Conservation (phyloP, 331 rosid genomes). For the Cydonia oblonga region DNA sequence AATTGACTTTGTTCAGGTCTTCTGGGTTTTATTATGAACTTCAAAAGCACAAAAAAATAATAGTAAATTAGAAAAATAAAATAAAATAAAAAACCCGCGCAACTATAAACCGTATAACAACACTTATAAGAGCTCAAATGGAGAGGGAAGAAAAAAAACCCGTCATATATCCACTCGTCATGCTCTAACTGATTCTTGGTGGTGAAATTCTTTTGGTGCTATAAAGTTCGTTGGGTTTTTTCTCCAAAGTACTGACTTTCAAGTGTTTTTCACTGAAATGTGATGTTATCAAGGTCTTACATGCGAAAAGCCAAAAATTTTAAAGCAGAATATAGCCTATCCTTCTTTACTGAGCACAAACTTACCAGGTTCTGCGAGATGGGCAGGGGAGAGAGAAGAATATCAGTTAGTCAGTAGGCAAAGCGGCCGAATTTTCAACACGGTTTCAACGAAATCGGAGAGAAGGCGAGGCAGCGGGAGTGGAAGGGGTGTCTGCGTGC, state of each 20-base stretch:
- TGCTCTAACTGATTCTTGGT: not conserved
- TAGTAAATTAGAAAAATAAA: no score
- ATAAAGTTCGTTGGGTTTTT: not conserved
- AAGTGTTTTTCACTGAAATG: not conserved
- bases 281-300: not conserved
- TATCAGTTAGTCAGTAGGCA: constrained; percentile 55
- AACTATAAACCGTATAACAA: not conserved
- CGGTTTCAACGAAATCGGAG: constrained; percentile 30
- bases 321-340: not conserved
- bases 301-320: not conserved
- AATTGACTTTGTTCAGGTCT: no score
- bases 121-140: not conserved
- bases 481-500: constrained; percentile 16
- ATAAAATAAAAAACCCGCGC: no score
- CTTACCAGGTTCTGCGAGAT: constrained; percentile 39
- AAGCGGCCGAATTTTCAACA: constrained; percentile 22
- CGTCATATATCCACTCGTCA: not conserved
- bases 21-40: no score
- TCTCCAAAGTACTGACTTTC: not conserved
- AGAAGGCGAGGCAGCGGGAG: constrained; percentile 19
- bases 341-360: not conserved
- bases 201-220: not conserved
- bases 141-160: not conserved
- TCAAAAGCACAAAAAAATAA: no score
- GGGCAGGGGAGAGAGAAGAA: constrained; percentile 29